Evolutionary conservation across 176 grass and related monocot genomes (phyloP).

Genomic region (Oryza brachyantha): DNA sequence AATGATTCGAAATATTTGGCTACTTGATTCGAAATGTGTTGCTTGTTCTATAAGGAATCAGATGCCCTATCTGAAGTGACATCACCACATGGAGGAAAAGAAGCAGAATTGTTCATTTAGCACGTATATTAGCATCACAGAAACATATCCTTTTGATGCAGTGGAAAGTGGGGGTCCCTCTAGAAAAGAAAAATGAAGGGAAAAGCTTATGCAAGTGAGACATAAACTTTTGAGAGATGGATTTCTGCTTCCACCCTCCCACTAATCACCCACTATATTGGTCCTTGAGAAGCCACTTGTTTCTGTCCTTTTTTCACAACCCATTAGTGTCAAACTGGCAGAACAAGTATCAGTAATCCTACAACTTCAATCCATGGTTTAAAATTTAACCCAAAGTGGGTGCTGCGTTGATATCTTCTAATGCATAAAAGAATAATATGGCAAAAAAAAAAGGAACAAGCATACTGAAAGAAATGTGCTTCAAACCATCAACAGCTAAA

Average conservation of each 20-base stretch:
- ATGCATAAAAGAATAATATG: neutral
- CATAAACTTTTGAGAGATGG: slow-evolving; percentile 29
- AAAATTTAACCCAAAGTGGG: slow-evolving; percentile 21
- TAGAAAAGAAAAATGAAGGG: neutral
- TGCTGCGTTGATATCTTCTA: neutral
- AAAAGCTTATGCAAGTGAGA: slow-evolving; percentile 28
- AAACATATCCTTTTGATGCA: slow-evolving; percentile 6
- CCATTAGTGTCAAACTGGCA: neutral
- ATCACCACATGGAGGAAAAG: slow-evolving; percentile 13
- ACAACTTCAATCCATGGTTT: neutral
- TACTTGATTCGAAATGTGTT: slow-evolving; percentile 7
- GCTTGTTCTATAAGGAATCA: slow-evolving; percentile 16
- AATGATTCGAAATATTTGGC: neutral
- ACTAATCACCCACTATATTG: slow-evolving; percentile 33
- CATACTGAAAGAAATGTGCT: neutral
- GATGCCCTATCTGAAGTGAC: slow-evolving; percentile 27
- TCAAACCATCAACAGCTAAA: neutral
- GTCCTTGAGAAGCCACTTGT: slow-evolving; percentile 16
- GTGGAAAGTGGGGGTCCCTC: slow-evolving; percentile 16
- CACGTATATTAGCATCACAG: slow-evolving; percentile 23
- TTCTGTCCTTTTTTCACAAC: neutral
- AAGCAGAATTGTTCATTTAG: slow-evolving; percentile 19
- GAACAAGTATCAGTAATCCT: neutral
- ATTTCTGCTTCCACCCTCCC: slow-evolving; percentile 18
- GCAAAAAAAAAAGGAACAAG: neutral